Base-by-base conservation (phyloP, 2,329 filamentous ascomycete species). In the Trichophyton verrucosum region DNA sequence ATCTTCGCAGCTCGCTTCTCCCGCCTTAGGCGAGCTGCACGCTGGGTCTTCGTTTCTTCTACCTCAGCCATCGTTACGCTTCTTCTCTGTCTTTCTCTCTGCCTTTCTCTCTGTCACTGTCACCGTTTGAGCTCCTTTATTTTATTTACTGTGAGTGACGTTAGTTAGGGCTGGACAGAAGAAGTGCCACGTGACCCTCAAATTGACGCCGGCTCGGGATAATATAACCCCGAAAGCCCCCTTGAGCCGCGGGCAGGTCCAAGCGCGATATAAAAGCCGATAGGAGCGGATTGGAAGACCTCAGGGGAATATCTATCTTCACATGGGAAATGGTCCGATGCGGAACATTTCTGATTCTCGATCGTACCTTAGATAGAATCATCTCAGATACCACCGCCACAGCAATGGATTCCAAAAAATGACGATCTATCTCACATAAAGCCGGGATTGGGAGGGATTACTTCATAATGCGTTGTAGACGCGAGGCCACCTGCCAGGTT, bases 1-100 rank as follows among this genome's bases (percentile, higher is more conserved):
- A 85, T 81, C 72, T 86, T 86, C 61, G 82, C 82, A 67, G 84
- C 80, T 17, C 83, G 79, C 63, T 83, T 82, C 70, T 86, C 83
- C 63, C 83, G 81, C 47, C 84, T 81, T 60, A 84, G 75, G 55
- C 83, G 81, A 57, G 83, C 82, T 66, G 82, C 78, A 64, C 70
- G 69, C 63, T 79, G 77, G 17, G 75, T 74, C 15, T 76, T 75
- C 1, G 77, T 77, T 67, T 79, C 77, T 60, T 76, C 75, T 42
- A 33, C 27, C 30, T 55, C 49, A 17, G 49, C 49, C 49, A 55
- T 55, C 27, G 6, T 20, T 17, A 55, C 3, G 33, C 27, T 27
- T 36, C 27, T 27, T 55, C 22, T 36, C 49, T 7, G 20, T 33
- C 15, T 27, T 36, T n/a, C 11, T 36, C 5, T n/a, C 49, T 49